Conservation (phyloP, 2,329 filamentous ascomycete genomes). For the Passalora sequoiae region DNA sequence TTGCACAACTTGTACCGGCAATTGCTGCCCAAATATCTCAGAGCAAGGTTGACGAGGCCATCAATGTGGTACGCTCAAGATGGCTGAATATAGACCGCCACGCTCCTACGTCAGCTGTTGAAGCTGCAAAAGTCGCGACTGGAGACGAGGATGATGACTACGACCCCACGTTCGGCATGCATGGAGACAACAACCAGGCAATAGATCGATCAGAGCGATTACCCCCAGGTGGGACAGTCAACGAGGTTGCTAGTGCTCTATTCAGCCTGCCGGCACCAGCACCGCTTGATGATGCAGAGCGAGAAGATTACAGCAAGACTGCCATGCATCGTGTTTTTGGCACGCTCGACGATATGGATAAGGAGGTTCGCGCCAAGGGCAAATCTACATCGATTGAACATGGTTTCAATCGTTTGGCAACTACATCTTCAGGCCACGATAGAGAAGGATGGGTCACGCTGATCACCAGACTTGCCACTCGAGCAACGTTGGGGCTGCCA, state of each 20-base stretch:
- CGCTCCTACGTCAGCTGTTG: slow-evolving; percentile 25
- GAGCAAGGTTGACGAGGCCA: slow-evolving; percentile 63
- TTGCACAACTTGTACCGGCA: slow-evolving; percentile 75
- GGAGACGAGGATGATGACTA: slow-evolving; percentile 73
- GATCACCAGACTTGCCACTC: slow-evolving; percentile 76
- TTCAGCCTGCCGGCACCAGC: slow-evolving; percentile 77
- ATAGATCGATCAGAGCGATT: slow-evolving; percentile 70
- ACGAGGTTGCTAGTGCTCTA: slow-evolving; percentile 59
- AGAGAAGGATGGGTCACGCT: slow-evolving; percentile 88
- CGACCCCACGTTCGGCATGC: slow-evolving; percentile 76
- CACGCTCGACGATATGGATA: slow-evolving; percentile 69
- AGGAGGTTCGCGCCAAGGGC: slow-evolving; percentile 55
- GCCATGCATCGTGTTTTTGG: slow-evolving; percentile 73
- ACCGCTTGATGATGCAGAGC: slow-evolving; percentile 64
- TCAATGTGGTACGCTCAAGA: slow-evolving; percentile 53
- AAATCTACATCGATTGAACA: slow-evolving; percentile 40
- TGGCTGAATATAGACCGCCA: slow-evolving; percentile 37
- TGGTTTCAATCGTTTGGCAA: slow-evolving; percentile 71
- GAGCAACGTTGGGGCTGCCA: slow-evolving; percentile 66
- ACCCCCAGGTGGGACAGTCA: slow-evolving; percentile 39
- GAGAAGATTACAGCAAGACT: slow-evolving; percentile 66
- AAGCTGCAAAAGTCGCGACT: slow-evolving; percentile 31
- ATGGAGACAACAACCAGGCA: slow-evolving; percentile 72
- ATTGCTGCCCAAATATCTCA: slow-evolving; percentile 69
- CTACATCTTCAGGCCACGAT: slow-evolving; percentile 70